phyloP scores from a whole-genome alignment of 257 asterid species.

The Catharanthus roseus region DNA sequence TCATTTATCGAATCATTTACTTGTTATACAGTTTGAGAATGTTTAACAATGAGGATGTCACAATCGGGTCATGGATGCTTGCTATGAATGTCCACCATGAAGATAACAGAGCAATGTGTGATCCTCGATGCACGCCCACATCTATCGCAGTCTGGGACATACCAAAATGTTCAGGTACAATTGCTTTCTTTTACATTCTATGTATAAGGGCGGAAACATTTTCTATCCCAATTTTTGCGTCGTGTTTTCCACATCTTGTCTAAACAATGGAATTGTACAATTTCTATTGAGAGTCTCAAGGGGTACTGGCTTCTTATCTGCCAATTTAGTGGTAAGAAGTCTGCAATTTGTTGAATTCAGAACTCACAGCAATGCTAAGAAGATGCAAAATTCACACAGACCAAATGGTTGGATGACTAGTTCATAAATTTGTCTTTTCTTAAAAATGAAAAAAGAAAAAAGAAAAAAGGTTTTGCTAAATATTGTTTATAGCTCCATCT shows the following conservation, averaged over 20 bases:
- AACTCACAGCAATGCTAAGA: neutral
- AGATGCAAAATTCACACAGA: neutral
- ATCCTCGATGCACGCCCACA: conserved; percentile 28
- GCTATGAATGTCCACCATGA: conserved; percentile 26
- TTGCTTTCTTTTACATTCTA: neutral
- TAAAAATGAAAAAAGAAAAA: too few species aligned
- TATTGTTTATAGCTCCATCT: too few species aligned
- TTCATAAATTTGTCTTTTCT: neutral
- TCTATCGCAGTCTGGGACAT: conserved; percentile 29
- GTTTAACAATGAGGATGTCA: conserved; percentile 25
- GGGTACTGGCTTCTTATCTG: neutral
- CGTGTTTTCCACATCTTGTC: neutral
- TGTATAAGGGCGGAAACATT: neutral
- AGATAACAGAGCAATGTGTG: conserved; percentile 23
- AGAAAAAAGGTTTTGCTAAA: too few species aligned
- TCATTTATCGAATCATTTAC: neutral
- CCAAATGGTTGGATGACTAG: neutral
- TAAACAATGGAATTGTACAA: neutral
- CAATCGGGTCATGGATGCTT: conserved; percentile 27
- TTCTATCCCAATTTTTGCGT: neutral
- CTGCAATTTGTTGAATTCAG: neutral
- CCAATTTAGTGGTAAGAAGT: neutral
- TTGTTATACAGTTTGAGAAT: conserved; percentile 17
- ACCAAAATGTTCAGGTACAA: conserved; percentile 24
- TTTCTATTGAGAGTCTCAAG: neutral